Conservation (phyloP, 495 filamentous ascomycete genomes). For the Parachaetomium inaequale region DNA sequence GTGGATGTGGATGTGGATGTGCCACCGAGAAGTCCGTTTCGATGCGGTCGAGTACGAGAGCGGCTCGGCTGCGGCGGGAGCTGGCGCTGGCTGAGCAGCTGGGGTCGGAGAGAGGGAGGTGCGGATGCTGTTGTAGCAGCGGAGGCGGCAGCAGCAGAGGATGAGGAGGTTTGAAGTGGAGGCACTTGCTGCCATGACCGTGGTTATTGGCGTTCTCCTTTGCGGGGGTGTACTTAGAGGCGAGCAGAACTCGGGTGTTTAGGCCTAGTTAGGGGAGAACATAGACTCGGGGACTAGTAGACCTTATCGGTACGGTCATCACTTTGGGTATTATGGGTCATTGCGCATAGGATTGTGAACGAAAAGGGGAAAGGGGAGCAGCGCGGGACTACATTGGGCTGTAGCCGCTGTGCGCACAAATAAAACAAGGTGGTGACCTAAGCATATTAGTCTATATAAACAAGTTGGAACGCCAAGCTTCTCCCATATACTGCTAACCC, state of each 20-base stretch:
- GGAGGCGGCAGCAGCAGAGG: conserved; percentile 3
- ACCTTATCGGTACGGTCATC: neutral
- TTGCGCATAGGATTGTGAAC: no score
- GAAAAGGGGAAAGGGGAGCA: no score
- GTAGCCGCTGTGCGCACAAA: no score
- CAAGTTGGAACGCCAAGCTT: no score
- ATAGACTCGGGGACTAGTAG: neutral
- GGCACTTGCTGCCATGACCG: neutral
- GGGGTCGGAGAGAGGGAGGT: neutral
- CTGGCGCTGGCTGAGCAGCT: neutral
- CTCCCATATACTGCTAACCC: no score
- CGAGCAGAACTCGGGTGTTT: neutral
- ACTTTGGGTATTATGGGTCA: neutral
- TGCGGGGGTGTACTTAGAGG: conserved; percentile 15
- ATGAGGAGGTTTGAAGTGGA: neutral
- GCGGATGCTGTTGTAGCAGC: neutral
- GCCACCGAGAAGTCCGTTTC: neutral
- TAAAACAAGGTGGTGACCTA: no score
- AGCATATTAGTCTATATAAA: no score
- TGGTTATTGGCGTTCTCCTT: conserved; percentile 15
- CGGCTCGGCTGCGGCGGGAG: neutral
- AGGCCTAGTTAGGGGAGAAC: no score
- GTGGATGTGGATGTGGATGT: neutral
- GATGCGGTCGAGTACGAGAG: neutral
- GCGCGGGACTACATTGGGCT: no score